phyloP scores from a whole-genome alignment of 148 eudicot species.

The Rhododendron vialii region DNA sequence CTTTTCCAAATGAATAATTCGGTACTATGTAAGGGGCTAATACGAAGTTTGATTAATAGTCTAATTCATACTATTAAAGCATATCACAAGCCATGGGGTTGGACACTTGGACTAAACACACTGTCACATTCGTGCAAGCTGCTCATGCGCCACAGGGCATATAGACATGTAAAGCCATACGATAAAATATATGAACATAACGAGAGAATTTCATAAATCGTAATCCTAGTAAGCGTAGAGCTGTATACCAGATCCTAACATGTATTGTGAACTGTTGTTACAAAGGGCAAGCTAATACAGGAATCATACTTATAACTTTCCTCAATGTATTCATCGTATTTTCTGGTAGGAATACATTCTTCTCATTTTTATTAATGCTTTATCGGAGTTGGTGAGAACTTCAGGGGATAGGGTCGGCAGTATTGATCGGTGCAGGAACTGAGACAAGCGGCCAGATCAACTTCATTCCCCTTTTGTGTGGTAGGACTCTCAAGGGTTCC shows the following conservation, averaged over 20 bases:
- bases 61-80: neutral
- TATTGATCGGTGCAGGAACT: slow-evolving; percentile 31
- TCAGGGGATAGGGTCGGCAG: slow-evolving; percentile 40
- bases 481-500: slow-evolving; percentile 38
- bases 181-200: neutral
- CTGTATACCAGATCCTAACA: neutral
- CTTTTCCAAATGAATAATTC: neutral
- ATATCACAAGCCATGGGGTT: neutral
- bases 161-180: neutral
- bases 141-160: neutral
- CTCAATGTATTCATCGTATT: neutral
- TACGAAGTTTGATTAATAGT: neutral
- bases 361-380: neutral
- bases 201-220: neutral
- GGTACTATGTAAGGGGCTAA: neutral
- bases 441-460: slow-evolving; percentile 15
- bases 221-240: neutral
- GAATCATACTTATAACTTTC: neutral
- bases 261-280: neutral
- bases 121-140: neutral
- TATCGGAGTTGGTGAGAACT: neutral
- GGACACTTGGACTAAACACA: neutral
- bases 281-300: neutral
- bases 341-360: neutral
- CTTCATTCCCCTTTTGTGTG: slow-evolving; percentile 19